phyloP scores from a whole-genome alignment of 2,329 filamentous ascomycete genomes.

The Pezicula carpinea region DNA sequence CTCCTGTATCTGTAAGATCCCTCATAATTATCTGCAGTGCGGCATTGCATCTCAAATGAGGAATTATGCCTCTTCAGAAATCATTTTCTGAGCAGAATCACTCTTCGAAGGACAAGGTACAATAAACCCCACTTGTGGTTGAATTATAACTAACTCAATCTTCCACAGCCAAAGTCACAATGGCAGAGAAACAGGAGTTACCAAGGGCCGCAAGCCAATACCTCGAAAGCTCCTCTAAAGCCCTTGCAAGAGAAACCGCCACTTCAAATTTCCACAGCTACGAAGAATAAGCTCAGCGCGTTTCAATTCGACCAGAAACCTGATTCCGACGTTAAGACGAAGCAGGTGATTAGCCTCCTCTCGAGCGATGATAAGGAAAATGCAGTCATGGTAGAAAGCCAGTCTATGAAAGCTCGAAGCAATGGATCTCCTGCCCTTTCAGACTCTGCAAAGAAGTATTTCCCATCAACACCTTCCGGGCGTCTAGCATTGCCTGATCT shows the following conservation, averaged over 20 bases:
- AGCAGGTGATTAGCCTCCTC: constrained; percentile 13
- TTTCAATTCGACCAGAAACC: constrained; percentile 45
- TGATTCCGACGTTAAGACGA: constrained; percentile 17
- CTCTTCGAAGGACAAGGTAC: constrained; percentile 24
- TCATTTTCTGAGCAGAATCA: constrained; percentile 32
- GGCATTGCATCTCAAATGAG: background rate
- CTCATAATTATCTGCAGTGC: background rate
- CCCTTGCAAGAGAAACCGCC: constrained; percentile 24
- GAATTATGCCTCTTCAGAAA: constrained; percentile 30
- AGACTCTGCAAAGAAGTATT: constrained; percentile 21
- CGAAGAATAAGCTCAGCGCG: constrained; percentile 55
- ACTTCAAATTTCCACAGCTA: constrained; percentile 43
- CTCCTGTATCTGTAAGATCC: too few relatives aligned
- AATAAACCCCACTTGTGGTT: background rate
- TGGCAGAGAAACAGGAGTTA: constrained; percentile 28
- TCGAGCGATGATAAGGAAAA: constrained; percentile 26
- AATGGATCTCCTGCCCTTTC: constrained; percentile 11
- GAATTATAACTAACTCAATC: background rate
- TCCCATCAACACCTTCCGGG: constrained; percentile 43
- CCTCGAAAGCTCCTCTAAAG: constrained; percentile 13
- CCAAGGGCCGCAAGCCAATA: constrained; percentile 15
- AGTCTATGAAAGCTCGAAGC: background rate
- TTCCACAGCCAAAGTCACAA: constrained; percentile 17
- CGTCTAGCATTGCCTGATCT: constrained; percentile 56
- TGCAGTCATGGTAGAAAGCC: constrained; percentile 1